Evolutionary conservation across 306 rosid genomes (phyloP), one percentile per base, ranked within the genome.

Genomic region (Hippophae rhamnoides): DNA sequence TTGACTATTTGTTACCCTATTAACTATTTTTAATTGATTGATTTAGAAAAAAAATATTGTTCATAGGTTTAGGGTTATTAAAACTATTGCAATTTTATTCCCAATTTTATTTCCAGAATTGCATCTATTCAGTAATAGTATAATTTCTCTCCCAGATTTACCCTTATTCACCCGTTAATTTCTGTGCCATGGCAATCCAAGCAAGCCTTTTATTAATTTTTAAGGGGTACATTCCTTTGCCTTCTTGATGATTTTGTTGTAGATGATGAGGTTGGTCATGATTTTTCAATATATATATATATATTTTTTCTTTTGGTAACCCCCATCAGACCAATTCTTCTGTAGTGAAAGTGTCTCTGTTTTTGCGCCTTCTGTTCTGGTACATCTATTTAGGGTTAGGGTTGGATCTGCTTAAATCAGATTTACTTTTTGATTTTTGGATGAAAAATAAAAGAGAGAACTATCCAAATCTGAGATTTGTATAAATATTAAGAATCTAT

Each of bases 321-420:
- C 46, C 62, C 54, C 13, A 13, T 31, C 38, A 23, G 13, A 57
- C 63, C 46, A 54, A 31, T 49, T 66, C 13, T 44, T 7, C 67
- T 65, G 57, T 75, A 40, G 49, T 45, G 54, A 53, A n/a, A 59
- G 51, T 26, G 13, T 42, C 50, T 65, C 41, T 42, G 38, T 62
- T 56, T 57, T 40, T n/a, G 44, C 25, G 13, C 27, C 8, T 57
- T 14, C 52, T 18, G 7, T 56, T 56, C 63, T 60, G 57, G 57
- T 60, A 59, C 60, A 60, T 57, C 49, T 59, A 48, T 3, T 31
- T 31, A 31, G 38, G 38, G 50, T 62, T 60, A 61, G 72, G 73
- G 63, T 68, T 70, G 61, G 76, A 70, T 78, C 83, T 74, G 74
- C 52, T 8, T 18, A 43, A 18, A 54, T 58, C 77, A 43, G 66